Evolutionary conservation across 441 rosid species (phyloP).

Genomic region (Viola pubescens): DNA sequence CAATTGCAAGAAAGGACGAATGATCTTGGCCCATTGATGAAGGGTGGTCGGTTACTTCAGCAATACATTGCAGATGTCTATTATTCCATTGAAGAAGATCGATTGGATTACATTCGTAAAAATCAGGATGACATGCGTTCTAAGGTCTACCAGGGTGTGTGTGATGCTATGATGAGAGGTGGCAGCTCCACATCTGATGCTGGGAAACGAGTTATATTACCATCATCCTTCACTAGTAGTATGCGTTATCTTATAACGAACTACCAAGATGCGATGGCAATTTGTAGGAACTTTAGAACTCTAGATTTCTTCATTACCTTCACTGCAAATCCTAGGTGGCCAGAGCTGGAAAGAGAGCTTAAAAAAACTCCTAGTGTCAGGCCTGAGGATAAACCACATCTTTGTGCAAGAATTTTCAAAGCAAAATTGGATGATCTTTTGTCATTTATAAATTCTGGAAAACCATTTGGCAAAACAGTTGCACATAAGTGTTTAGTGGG

Average conservation of each 20-base stretch:
- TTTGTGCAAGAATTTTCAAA: neutral
- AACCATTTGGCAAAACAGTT: neutral
- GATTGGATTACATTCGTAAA: neutral
- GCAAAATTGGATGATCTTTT: neutral
- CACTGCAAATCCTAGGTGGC: neutral
- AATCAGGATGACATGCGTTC: conserved; percentile 4
- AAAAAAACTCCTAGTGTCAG: neutral
- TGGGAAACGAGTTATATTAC: neutral
- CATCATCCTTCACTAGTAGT: neutral
- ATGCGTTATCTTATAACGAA: no score
- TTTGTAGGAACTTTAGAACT: neutral
- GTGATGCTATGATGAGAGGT: neutral
- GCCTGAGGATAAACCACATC: neutral
- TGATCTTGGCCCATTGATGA: no score
- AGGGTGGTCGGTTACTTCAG: neutral
- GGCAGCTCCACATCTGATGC: neutral
- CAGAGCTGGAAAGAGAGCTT: neutral
- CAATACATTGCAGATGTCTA: neutral
- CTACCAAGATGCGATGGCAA: conserved; percentile 9
- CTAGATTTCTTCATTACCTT: conserved; percentile 6
- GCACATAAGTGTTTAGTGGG: neutral
- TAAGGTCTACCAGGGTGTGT: no score
- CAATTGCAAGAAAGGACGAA: neutral
- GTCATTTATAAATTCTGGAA: neutral
- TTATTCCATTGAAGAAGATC: neutral